phyloP scores from a whole-genome alignment of 2,329 filamentous ascomycete species.

The Beauveria varroae region DNA sequence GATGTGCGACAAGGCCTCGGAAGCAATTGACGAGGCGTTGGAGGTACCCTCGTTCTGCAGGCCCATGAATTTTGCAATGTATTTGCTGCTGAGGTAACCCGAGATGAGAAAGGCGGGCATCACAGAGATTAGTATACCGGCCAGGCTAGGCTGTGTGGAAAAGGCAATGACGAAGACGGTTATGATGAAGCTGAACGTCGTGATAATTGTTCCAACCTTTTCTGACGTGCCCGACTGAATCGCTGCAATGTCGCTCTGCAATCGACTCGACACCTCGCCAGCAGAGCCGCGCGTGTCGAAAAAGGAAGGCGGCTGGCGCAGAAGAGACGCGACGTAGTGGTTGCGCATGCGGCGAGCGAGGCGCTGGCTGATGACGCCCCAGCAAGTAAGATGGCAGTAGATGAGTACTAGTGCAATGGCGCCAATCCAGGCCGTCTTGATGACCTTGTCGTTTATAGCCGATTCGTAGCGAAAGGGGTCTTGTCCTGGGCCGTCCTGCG shows the following conservation, averaged over 20 bases:
- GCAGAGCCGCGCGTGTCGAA: conserved; percentile 49
- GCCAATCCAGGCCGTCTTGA: conserved; percentile 51
- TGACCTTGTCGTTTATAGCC: conserved; percentile 42
- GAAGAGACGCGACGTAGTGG: conserved; percentile 43
- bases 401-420: conserved; percentile 51
- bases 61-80: conserved; percentile 36
- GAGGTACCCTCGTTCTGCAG: conserved; percentile 38
- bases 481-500: conserved; percentile 18
- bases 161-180: conserved; percentile 55
- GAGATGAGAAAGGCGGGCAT: conserved; percentile 48
- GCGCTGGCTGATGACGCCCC: conserved; percentile 51
- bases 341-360: conserved; percentile 51
- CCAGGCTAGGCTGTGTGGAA: conserved; percentile 47
- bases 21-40: conserved; percentile 45
- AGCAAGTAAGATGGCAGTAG: conserved; percentile 52
- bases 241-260: conserved; percentile 51
- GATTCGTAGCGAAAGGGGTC: conserved; percentile 12
- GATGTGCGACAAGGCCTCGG: conserved; percentile 44
- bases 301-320: conserved; percentile 50
- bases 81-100: conserved; percentile 42
- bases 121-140: conserved; percentile 48
- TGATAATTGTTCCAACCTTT: conserved; percentile 53
- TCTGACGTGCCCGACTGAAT: conserved; percentile 54
- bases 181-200: conserved; percentile 51
- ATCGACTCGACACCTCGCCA: conserved; percentile 47